A percentile compares a stretch with the other conserved stretches of the same genome.
Conservation (phyloP, 208 protist species). For the Polymyxa betae region DNA sequence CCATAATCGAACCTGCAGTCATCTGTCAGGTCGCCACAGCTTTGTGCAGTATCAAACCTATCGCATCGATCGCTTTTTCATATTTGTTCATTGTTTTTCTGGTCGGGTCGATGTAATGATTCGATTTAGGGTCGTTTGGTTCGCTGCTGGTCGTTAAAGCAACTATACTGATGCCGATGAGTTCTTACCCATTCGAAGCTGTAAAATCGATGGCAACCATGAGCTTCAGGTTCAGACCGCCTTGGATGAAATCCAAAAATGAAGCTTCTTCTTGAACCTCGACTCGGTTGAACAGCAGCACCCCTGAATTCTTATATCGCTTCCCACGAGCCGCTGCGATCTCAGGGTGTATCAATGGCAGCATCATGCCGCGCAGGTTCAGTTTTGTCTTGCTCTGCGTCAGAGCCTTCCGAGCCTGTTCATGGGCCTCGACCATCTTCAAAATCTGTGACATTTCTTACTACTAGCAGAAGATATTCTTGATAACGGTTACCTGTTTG, state of each 20-base stretch:
- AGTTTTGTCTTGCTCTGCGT: not conserved
- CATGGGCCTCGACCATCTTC: not conserved
- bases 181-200: slow-evolving; percentile 54
- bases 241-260: slow-evolving; percentile 62
- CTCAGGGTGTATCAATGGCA: not conserved
- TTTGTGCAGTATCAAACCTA: too few relatives aligned
- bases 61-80: slow-evolving; percentile 49
- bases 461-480: too few relatives aligned
- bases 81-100: slow-evolving; percentile 44
- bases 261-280: slow-evolving; percentile 47
- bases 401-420: not conserved
- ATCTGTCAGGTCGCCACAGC: too few relatives aligned
- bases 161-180: not conserved
- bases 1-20: slow-evolving; percentile 26
- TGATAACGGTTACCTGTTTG: too few relatives aligned
- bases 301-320: slow-evolving; percentile 22
- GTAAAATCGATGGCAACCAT: slow-evolving; percentile 68
- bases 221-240: slow-evolving; percentile 60
- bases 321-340: not conserved
- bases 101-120: not conserved
- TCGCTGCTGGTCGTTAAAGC: not conserved
- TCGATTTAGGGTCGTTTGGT: slow-evolving; percentile 1
- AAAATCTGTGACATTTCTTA: too few relatives aligned
- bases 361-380: slow-evolving; percentile 18
- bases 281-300: slow-evolving; percentile 8